A percentile compares a stretch with the other conserved stretches of the same genome.
These are phyloP conservation scores for Massariosphaeria phaeospora DNA, from an alignment of 495 filamentous ascomycete species.

Conservation along the genomic window DNA sequence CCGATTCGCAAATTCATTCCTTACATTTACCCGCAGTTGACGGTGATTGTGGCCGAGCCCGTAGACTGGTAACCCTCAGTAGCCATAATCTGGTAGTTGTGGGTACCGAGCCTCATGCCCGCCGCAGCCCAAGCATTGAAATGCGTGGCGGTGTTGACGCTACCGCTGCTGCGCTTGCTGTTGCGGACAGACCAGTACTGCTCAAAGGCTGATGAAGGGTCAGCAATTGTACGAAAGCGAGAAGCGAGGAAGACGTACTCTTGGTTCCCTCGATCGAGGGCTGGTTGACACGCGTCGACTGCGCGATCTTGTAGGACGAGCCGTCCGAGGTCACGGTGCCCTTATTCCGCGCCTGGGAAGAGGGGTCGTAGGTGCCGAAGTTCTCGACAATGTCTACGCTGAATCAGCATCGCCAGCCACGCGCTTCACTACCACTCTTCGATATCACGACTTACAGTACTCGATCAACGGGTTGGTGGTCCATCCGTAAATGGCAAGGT, in stretches of 20 bases:
- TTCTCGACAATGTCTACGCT: constrained; percentile 60
- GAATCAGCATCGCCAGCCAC: no score
- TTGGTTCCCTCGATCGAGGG: constrained; percentile 55
- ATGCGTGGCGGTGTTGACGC: constrained; percentile 44
- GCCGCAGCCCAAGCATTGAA: constrained; percentile 39
- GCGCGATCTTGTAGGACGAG: constrained; percentile 29
- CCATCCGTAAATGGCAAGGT: constrained; percentile 62
- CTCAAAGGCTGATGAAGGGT: no score
- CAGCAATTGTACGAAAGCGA: no score
- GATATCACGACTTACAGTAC: no score
- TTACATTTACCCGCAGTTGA: no score
- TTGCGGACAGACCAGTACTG: constrained; percentile 60
- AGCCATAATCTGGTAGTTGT: constrained; percentile 43
- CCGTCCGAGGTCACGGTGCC: constrained; percentile 30
- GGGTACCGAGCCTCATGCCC: constrained; percentile 41
- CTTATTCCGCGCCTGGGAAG: constrained; percentile 31
- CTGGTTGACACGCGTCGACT: constrained; percentile 28
- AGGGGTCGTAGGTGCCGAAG: constrained; percentile 54
- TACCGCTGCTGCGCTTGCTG: constrained; percentile 51
- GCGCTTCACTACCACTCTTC: no score
- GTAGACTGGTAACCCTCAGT: constrained; percentile 51
- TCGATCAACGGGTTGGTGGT: constrained; percentile 57
- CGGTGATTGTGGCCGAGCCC: constrained; percentile 43
- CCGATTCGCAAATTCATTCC: no score
- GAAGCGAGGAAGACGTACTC: no score